A percentile compares a stretch with the other conserved stretches of the same genome.
These are phyloP conservation scores for Bryoerythrophyllum caledonicum DNA, from an alignment of 225 moss, liverwort and hornwort genomes.

Conservation along the genomic window DNA sequence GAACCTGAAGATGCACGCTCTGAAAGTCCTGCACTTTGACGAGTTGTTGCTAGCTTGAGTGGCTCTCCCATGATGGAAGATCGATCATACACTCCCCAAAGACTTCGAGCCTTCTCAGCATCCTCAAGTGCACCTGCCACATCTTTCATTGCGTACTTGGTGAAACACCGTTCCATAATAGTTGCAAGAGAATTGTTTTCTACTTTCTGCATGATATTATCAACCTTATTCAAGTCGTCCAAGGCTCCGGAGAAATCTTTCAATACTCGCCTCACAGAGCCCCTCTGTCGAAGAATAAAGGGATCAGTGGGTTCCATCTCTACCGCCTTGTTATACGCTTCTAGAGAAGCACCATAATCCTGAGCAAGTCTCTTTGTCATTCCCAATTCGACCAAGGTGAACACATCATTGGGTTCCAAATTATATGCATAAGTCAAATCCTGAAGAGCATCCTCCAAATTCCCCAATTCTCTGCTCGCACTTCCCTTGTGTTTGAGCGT, in stretches of 20 bases:
- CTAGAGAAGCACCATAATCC: not conserved
- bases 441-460: not conserved
- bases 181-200: not conserved
- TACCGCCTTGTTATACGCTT: not conserved
- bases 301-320: not conserved
- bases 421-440: not conserved
- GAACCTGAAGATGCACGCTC: not conserved
- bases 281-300: not conserved
- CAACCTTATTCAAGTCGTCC: not conserved
- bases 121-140: not conserved
- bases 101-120: not conserved
- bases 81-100: not conserved
- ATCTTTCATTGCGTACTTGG: slow-evolving; percentile 15
- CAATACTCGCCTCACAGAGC: not conserved
- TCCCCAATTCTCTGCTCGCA: not conserved
- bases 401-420: not conserved
- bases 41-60: not conserved
- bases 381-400: not conserved
- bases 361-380: not conserved
- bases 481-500: slow-evolving; percentile 8
- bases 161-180: not conserved
- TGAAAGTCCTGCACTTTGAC: not conserved
- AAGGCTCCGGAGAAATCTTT: not conserved
- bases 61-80: not conserved
- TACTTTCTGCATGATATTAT: not conserved